Evolutionary conservation across 106 monocot species (phyloP), one percentile per base, ranked within the genome.

Genomic region (Apostasia shenzhenica): DNA sequence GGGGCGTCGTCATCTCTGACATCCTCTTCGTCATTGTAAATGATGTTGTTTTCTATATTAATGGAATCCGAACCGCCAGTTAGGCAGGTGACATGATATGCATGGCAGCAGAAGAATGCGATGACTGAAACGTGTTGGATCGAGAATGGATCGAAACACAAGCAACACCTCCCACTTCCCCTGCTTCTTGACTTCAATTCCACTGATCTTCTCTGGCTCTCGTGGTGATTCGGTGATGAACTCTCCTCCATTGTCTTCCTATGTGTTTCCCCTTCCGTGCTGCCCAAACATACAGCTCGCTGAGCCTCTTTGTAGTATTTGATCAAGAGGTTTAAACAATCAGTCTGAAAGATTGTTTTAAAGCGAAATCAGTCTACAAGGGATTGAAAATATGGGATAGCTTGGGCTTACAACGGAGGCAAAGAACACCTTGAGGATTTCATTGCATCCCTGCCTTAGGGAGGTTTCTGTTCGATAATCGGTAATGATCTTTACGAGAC

Each of bases 381-480:
- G 4, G 6, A 49, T 52, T 41, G 39, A 37, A 45, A 55, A 57
- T 26, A 57, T 14, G 48, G 66, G 48, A 47, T 45, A 45, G 8
- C 8, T 14, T 6, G 14, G 5, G 8, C 38, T 26, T 9, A 59
- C 8, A 59, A 59, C 12, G n/a, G 56, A 64, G 60, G 41, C 2
- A 8, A 47, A 40, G 8, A 14, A 65, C 13, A 99, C 99, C 99
- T 93, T 93, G 11, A 93, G 92, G 48, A 93, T 99, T 71, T 90
- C 85, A 72, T 93, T 99, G 68, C 99, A 99, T 73, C 99, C 99
- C 62, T 90, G 82, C 53, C 99, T 67, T 3, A 99, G 79, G 60
- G 99, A 99, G 46, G 92, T 93, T 86, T 99, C 99, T 45, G 99
- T 93, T 59, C 93, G 84, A 64, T 99, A 99, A 71, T 90, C 93